Conservation (phyloP, 176 grass and related monocot genomes). For the Canna indica region DNA sequence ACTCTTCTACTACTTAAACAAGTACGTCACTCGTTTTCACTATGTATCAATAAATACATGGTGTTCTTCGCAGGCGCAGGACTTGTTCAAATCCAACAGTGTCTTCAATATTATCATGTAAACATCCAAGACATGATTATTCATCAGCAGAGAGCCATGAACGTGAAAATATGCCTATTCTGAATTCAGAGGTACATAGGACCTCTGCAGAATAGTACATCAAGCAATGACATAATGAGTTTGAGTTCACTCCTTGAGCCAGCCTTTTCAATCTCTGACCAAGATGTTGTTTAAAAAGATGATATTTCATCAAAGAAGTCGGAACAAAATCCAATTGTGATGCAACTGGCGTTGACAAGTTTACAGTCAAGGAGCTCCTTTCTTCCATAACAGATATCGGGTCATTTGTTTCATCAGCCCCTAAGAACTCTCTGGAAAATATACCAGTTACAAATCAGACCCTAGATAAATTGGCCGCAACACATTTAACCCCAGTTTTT, state of each 20-base stretch:
- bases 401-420: slow-evolving; percentile 32
- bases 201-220: slow-evolving; percentile 51
- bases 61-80: too few species aligned
- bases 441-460: slow-evolving; percentile 27
- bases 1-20: too few species aligned
- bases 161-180: slow-evolving; percentile 24
- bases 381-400: slow-evolving; percentile 49
- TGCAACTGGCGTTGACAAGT: slow-evolving; percentile 61
- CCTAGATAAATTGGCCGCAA: slow-evolving; percentile 30
- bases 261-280: slow-evolving; percentile 34
- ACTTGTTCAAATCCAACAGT: slow-evolving; percentile 34
- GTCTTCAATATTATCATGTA: slow-evolving; percentile 24
- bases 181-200: slow-evolving; percentile 34
- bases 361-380: slow-evolving; percentile 79
- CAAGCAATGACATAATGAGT: slow-evolving; percentile 31
- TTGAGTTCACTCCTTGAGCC: slow-evolving; percentile 31
- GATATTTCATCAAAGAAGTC: slow-evolving; percentile 26
- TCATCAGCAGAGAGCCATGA: slow-evolving; percentile 25
- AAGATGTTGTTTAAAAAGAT: slow-evolving; percentile 62
- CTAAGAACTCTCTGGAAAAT: slow-evolving; percentile 22
- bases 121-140: slow-evolving; percentile 20
- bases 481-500: slow-evolving; percentile 45
- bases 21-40: too few species aligned
- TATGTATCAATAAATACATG: too few species aligned
- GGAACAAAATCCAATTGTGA: slow-evolving; percentile 22